Conservation (phyloP, 139 green algal species). For the Volvox africanus region DNA sequence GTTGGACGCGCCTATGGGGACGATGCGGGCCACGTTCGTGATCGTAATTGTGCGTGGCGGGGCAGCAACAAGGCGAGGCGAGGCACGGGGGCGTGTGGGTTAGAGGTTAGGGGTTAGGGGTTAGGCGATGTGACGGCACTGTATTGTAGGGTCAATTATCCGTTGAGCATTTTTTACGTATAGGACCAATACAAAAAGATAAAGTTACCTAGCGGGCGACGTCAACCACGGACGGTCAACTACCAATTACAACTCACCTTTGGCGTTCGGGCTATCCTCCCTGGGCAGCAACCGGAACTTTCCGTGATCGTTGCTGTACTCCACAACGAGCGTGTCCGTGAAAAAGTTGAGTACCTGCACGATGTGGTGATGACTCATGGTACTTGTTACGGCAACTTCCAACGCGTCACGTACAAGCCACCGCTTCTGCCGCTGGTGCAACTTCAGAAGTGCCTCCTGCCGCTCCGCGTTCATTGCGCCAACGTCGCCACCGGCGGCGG, state of each 20-base stretch:
- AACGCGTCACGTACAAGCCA: conserved; percentile 53
- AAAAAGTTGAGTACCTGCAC: conserved; percentile 48
- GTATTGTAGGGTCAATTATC: too few relatives aligned
- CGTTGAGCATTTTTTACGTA: too few relatives aligned
- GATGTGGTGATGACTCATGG: conserved; percentile 53
- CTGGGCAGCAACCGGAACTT: conserved; percentile 19
- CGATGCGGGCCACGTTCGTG: neutral
- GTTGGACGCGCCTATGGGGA: neutral
- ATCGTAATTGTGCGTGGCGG: too few relatives aligned
- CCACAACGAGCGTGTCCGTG: conserved; percentile 39
- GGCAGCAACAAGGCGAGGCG: too few relatives aligned
- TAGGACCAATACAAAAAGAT: too few relatives aligned
- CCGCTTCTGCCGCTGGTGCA: conserved; percentile 39
- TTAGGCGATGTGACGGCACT: too few relatives aligned
- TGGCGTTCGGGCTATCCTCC: conserved; percentile 8
- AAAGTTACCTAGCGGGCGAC: too few relatives aligned
- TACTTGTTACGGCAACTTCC: conserved; percentile 57
- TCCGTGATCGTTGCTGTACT: conserved; percentile 33
- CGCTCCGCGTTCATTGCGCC: neutral
- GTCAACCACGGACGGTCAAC: too few relatives aligned
- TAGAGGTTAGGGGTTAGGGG: too few relatives aligned
- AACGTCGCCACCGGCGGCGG: neutral
- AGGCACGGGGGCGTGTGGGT: too few relatives aligned
- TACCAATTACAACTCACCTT: conserved; percentile 8
- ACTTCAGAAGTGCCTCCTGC: neutral